These are phyloP conservation scores for Lichenothelia convexa DNA, from an alignment of 495 filamentous ascomycete genomes.

Conservation along the genomic window DNA sequence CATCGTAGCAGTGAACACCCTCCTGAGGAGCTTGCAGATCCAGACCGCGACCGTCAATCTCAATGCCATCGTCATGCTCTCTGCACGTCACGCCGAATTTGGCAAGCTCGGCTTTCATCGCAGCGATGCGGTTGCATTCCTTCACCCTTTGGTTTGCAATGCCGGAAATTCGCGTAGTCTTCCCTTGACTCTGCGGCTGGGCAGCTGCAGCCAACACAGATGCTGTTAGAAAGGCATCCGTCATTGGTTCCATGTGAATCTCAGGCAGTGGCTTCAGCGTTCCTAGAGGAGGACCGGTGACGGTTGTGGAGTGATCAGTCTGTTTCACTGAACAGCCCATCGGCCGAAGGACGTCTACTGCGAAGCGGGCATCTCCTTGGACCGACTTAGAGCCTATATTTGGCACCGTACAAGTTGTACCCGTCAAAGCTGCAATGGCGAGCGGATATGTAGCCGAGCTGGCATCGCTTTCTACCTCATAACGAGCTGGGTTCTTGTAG, in stretches of 20 bases:
- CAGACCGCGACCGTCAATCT: constrained; percentile 20
- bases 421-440: constrained; percentile 84
- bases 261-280: constrained; percentile 49
- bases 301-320: constrained; percentile 71
- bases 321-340: constrained; percentile 92
- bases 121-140: constrained; percentile 90
- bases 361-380: constrained; percentile 92
- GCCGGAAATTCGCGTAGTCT: constrained; percentile 67
- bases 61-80: constrained; percentile 81
- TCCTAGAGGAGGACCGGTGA: constrained; percentile 67
- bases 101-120: constrained; percentile 91
- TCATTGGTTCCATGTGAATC: constrained; percentile 99
- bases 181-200: constrained; percentile 29
- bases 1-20: constrained; percentile 86
- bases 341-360: constrained; percentile 69
- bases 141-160: constrained; percentile 99
- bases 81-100: constrained; percentile 83
- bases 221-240: constrained; percentile 91
- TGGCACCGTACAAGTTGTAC: constrained; percentile 84
- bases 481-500: constrained; percentile 73
- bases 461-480: constrained; percentile 90
- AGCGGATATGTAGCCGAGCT: constrained; percentile 96
- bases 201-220: constrained; percentile 86
- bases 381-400: constrained; percentile 86
- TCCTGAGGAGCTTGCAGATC: constrained; percentile 28